Evolutionary conservation across 345 rosid genomes (phyloP), one percentile per base, ranked within the genome.

Genomic region (Jatropha curcas): DNA sequence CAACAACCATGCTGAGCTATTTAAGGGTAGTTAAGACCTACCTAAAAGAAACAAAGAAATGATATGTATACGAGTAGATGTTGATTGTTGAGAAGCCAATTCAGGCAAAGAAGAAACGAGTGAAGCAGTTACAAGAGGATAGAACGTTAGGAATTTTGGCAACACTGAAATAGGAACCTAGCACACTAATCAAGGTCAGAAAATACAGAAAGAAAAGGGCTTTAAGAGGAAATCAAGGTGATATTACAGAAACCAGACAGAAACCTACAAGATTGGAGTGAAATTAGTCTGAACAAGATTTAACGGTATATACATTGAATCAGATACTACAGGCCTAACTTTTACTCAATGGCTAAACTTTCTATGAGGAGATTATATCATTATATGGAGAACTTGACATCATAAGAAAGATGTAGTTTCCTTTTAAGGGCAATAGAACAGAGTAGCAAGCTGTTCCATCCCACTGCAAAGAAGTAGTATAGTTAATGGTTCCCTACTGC

Each of bases 261-360:
- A 72, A 72, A 74, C 76, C 75, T 79, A 75, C 35, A 55, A 60
- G 56, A 53, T 34, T 53, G 41, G 46, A 43, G 13, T 27, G 52
- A 72, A 74, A 57, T 62, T 37, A 72, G 48, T 59, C 79, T 78
- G 46, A 57, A 65, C 61, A 65, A 74, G 83, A 75, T 55, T 68
- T 80, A 69, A 74, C 69, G 39, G 73, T 78, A 85, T 84, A 71
- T 82, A 82, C 88, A 83, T 13, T 5, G 69, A 75, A 79, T 71
- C 70, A 17, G 51, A 70, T 28, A 68, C 52, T 52, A 50, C 20
- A 72, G 20, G 24, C 71, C 83, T 81, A 76, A 43, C 69, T 39
- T 68, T 19, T 45, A 65, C 74, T 11, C 3, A 25, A 53, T 73
- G 33, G 27, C 68, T 51, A 67, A 51, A 65, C 7, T 27, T 25